Evolutionary conservation across 164 flowering plant species (phyloP).

Genomic region (Stephania cephalantha): DNA sequence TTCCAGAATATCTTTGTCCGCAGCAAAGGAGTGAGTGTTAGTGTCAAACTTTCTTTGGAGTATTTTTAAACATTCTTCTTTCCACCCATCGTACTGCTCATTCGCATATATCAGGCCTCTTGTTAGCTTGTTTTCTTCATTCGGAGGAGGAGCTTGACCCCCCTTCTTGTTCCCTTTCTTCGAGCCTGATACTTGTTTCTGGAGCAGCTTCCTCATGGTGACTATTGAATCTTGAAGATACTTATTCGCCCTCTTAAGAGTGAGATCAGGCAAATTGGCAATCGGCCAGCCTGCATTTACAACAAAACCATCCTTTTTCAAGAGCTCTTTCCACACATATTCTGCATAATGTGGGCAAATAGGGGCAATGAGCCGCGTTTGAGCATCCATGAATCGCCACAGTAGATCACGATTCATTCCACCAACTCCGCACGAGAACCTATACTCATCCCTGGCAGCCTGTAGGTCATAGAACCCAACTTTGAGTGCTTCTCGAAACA

Average conservation of each 20-base stretch:
- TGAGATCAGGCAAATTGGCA: slow-evolving; percentile 51
- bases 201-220: slow-evolving; percentile 69
- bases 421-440: slow-evolving; percentile 66
- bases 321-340: slow-evolving; percentile 63
- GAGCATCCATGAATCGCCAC: slow-evolving; percentile 79
- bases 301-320: slow-evolving; percentile 68
- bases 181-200: slow-evolving; percentile 60
- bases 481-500: slow-evolving; percentile 88
- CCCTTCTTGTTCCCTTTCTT: slow-evolving; percentile 60
- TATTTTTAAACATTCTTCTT: slow-evolving; percentile 62
- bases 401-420: slow-evolving; percentile 76
- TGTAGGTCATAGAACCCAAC: slow-evolving; percentile 88
- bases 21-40: slow-evolving; percentile 38
- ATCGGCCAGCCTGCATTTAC: slow-evolving; percentile 80
- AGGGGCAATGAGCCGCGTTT: slow-evolving; percentile 76
- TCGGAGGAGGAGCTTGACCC: slow-evolving; percentile 22
- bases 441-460: slow-evolving; percentile 86
- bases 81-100: slow-evolving; percentile 83
- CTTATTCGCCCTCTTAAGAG: slow-evolving; percentile 66
- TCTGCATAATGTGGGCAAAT: slow-evolving; percentile 91
- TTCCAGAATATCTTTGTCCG: slow-evolving; percentile 54
- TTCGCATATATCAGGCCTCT: slow-evolving; percentile 65
- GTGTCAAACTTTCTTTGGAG: slow-evolving; percentile 48
- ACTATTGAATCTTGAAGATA: slow-evolving; percentile 73
- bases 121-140: slow-evolving; percentile 29